These are phyloP conservation scores for Pezizomycotina sp. DNA, from an alignment of 2,329 filamentous ascomycete genomes.

Conservation along the genomic window DNA sequence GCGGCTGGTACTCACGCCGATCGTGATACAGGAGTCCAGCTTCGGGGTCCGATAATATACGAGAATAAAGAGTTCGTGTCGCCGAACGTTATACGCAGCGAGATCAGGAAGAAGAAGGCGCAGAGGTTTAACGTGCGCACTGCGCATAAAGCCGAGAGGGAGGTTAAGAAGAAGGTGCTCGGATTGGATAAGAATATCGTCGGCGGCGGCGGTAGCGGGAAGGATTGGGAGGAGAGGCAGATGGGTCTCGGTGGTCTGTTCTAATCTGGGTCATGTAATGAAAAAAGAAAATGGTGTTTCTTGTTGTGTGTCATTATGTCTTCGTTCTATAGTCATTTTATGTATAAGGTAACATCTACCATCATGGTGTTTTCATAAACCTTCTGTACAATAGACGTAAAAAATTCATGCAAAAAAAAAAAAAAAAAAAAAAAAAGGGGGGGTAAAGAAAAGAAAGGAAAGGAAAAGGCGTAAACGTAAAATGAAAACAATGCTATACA, in stretches of 20 bases:
- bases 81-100: slow-evolving; percentile 81
- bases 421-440: no score
- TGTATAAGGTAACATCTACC: no score
- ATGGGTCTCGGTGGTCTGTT: slow-evolving; percentile 15
- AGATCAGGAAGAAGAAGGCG: slow-evolving; percentile 60
- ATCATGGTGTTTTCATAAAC: no score
- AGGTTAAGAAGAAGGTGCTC: slow-evolving; percentile 58
- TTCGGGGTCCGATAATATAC: slow-evolving; percentile 96
- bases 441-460: no score
- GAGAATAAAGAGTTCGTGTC: slow-evolving; percentile 96
- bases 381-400: no score
- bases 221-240: slow-evolving; percentile 18
- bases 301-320: no score
- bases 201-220: slow-evolving; percentile 30
- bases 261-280: no score
- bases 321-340: no score
- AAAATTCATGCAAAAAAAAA: no score
- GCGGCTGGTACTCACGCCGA: slow-evolving; percentile 80
- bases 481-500: no score
- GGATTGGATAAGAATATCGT: slow-evolving; percentile 53
- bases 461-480: no score
- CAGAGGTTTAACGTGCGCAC: slow-evolving; percentile 59
- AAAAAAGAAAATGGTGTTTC: no score
- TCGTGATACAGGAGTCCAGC: slow-evolving; percentile 84
- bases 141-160: slow-evolving; percentile 55